Base-by-base conservation (phyloP, 2,329 filamentous ascomycete genomes). In the Teratosphaeria zuluensis region DNA sequence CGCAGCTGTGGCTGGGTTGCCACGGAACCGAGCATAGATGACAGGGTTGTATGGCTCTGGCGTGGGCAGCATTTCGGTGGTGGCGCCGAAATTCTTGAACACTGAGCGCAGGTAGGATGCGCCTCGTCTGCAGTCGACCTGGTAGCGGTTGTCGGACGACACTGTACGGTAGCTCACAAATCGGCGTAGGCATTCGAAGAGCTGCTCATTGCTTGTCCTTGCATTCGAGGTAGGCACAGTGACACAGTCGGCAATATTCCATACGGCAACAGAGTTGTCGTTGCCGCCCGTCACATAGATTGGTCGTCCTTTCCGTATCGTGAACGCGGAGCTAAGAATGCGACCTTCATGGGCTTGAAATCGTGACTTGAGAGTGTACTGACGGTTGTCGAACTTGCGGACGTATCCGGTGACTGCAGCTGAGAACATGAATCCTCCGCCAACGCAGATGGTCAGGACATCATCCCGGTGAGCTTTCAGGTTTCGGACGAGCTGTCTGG, bases 221-320 rank as follows among this genome's bases (percentile, higher is more conserved):
- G 76, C 76, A 11, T 75, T 65, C 51, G 76, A 73, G 7, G 73
- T 68, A 24, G 77, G 73, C n/a, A 75, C 73, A 30, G 75, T 70
- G 24, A 77, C 75, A 62, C 80, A 82, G 58, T 85, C 81, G 53
- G 68, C 80, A 56, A 95, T 81, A 64, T 92, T 85, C 94, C 94
- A 99, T 21, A 97, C 83, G 7, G 90, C 88, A 30, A 99, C 84
- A 0, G 86, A 88, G 69, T 91, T 87, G 73, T 99, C 94, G 68
- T 95, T 99, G 54, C 90, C 92, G 8, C 94, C 94, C 0, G 92
- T 96, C 55, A 96, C 90, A 70, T 90, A 94, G n/a, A 94, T 84
- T n/a, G 88, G 83, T 59, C 88, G 84, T 55, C 84, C 82, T 32
- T 87, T 82, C 70, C 87, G 84, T 0, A 78, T 84, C 0, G 87